Evolutionary conservation across 2,329 filamentous ascomycete species (phyloP).

Genomic region (Claviceps purpurea): DNA sequence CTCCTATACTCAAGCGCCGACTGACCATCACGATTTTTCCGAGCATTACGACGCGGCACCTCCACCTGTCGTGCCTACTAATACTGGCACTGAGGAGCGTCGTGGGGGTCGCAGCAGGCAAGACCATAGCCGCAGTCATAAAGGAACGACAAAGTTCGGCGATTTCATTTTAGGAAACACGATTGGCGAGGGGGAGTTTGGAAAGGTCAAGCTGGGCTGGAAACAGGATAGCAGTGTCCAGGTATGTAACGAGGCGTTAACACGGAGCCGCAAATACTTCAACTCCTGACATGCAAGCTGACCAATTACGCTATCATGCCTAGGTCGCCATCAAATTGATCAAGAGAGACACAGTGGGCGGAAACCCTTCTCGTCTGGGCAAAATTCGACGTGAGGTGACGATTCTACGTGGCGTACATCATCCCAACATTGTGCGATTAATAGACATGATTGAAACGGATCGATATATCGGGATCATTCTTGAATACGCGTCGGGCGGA

Average conservation of each 20-base stretch:
- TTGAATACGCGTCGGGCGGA: conserved; percentile 94
- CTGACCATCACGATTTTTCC: conserved; percentile 14
- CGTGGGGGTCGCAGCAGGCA: conserved; percentile 43
- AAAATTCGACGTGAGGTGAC: conserved; percentile 97
- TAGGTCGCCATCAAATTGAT: conserved; percentile 97
- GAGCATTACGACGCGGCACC: conserved; percentile 29
- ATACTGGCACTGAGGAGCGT: conserved; percentile 31
- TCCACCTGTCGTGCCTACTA: conserved; percentile 31
- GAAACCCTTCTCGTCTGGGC: conserved; percentile 75
- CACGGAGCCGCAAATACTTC: background rate
- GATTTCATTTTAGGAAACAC: conserved; percentile 94
- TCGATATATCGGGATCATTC: conserved; percentile 90
- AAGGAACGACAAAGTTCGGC: conserved; percentile 69
- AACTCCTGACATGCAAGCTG: background rate
- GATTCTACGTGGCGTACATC: conserved; percentile 74
- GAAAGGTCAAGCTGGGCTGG: conserved; percentile 97
- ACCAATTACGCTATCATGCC: conserved; percentile 7
- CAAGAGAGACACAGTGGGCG: conserved; percentile 76
- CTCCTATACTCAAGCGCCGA: conserved; percentile 19
- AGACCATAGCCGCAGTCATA: conserved; percentile 42
- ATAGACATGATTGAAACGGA: conserved; percentile 99
- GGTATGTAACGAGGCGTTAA: conserved; percentile 26
- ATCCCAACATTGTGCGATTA: conserved; percentile 91
- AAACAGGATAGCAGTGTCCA: conserved; percentile 87
- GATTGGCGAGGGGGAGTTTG: conserved; percentile 94